phyloP scores from a whole-genome alignment of 179 eudicot genomes.

The Beta corolliflora region DNA sequence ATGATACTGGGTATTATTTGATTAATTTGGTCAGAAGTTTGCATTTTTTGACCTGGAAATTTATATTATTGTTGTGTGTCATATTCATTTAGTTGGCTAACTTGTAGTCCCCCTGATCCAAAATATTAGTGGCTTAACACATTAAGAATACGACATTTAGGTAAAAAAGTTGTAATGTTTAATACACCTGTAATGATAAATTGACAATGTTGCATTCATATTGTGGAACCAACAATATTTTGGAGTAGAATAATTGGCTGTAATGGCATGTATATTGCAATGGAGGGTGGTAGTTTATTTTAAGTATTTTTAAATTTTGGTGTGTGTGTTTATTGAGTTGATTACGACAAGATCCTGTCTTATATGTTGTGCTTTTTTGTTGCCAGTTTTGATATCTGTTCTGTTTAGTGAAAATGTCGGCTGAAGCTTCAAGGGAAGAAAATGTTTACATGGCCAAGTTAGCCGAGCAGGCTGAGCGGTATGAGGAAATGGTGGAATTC shows the following conservation, averaged over 20 bases:
- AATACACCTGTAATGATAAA: not conserved
- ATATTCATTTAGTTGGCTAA: not conserved
- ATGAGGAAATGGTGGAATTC: conserved; percentile 49
- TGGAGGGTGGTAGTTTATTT: not conserved
- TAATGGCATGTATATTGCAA: not conserved
- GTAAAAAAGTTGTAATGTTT: no score
- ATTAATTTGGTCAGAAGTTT: not conserved
- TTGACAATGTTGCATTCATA: not conserved
- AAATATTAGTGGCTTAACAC: no score
- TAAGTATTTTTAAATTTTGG: not conserved
- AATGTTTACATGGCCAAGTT: conserved; percentile 51
- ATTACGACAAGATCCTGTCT: not conserved
- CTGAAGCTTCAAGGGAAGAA: conserved; percentile 38
- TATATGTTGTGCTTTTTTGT: conserved; percentile 10
- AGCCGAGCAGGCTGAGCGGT: conserved; percentile 51
- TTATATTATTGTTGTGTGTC: not conserved
- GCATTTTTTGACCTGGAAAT: no score
- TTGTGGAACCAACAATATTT: not conserved
- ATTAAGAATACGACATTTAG: no score
- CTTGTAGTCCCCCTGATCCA: not conserved
- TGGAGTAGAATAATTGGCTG: not conserved
- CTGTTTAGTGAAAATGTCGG: conserved; percentile 30
- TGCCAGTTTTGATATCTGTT: conserved; percentile 27
- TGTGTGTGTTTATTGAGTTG: not conserved
- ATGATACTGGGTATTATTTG: not conserved